Evolutionary conservation across 108 stramenopile genomes (phyloP), one percentile per base, ranked within the genome.

Genomic region (Fistulifera solaris): DNA sequence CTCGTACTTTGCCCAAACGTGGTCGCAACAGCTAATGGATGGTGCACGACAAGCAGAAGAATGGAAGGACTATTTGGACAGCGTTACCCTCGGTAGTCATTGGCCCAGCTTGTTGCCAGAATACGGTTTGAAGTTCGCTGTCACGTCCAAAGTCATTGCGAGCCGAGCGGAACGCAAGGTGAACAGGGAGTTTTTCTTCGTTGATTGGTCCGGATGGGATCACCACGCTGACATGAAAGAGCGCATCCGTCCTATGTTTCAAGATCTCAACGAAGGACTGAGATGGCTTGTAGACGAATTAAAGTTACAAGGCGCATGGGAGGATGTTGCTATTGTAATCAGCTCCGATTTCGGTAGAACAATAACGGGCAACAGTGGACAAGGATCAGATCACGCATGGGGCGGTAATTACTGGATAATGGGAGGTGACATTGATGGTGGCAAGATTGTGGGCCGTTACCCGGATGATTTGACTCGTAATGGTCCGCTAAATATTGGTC

Each of bases 1-100:
- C 31, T 35, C 31, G 5, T 35, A n/a, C 8, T 87, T 56, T 72
- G 59, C 21, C 65, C 81, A 0, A 82, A 80, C 39, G 58, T 88
- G 22, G 73, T 27, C 50, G 59, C 40, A 65, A 76, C 24, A 27
- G 7, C 16, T 66, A 67, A 14, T 46, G 71, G 22, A 51, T 24
- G 24, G 27, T 27, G 26, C 73, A 73, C 35, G 39, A 60, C 19
- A 40, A 51, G 22, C 62, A 68, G 43, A 54, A 70, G 54, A 66
- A 73, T 28, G 13, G 27, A 0, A 58, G 59, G 18, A 55, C 46
- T 38, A 52, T 70, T 31, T 77, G 71, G 76, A 54, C 18, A 41
- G 49, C 0, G 51, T 77, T 40, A 45, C 62, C 0, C 35, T 55
- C 31, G 31, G 31, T 3, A 35, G 31, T 35, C 31, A 35, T 35